Conservation (phyloP, 2,329 filamentous ascomycete genomes). For the Claviceps sp. region DNA sequence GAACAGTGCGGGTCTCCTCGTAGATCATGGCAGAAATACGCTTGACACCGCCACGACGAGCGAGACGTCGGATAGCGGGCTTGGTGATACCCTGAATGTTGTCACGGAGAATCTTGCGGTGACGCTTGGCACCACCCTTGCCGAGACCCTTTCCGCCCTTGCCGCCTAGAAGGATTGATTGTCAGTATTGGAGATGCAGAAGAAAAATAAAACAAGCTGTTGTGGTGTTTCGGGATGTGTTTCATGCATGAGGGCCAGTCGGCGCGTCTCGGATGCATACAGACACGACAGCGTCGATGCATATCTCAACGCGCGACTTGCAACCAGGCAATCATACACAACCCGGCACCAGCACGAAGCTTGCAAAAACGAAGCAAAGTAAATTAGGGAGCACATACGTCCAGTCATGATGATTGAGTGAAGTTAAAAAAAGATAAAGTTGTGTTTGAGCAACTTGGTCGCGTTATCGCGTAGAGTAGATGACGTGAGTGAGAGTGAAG, state of each 20-base stretch:
- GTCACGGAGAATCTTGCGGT: slow-evolving; percentile 98
- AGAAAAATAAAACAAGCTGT: neutral
- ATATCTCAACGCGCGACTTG: neutral
- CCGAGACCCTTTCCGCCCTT: slow-evolving; percentile 97
- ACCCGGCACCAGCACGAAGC: neutral
- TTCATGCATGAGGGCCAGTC: neutral
- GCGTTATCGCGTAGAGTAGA: neutral
- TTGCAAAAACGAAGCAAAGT: slow-evolving; percentile 3
- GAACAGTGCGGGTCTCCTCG: slow-evolving; percentile 64
- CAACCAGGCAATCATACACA: neutral
- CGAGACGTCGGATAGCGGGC: slow-evolving; percentile 95
- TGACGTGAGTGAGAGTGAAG: too few species aligned
- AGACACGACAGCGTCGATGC: neutral
- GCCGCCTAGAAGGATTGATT: slow-evolving; percentile 45
- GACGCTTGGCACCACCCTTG: slow-evolving; percentile 97
- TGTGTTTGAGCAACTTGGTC: slow-evolving; percentile 1
- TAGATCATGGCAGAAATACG: slow-evolving; percentile 95
- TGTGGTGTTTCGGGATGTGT: neutral
- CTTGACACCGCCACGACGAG: slow-evolving; percentile 98
- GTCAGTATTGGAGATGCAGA: slow-evolving; percentile 27
- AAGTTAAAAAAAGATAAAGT: slow-evolving; percentile 7
- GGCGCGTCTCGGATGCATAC: neutral
- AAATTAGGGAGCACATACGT: slow-evolving; percentile 40
- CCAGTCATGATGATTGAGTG: slow-evolving; percentile 51
- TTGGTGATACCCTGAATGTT: slow-evolving; percentile 99